Base-by-base conservation (phyloP, 768 basidiomycete species). In the Macrocybe gigantea region DNA sequence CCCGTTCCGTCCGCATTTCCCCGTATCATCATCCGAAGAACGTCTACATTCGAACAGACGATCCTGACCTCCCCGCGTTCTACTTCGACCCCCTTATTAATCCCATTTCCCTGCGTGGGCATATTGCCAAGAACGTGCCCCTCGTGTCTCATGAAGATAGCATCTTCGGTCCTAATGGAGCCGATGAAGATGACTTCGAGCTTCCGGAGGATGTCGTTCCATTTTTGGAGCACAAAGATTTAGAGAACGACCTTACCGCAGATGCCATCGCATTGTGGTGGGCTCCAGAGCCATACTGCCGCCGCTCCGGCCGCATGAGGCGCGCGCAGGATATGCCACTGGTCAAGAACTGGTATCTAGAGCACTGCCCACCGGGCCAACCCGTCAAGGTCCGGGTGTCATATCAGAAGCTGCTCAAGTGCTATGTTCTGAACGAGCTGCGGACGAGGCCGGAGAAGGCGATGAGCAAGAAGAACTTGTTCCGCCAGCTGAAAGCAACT, bases 1-100 rank as follows among this genome's bases (percentile, higher is more conserved):
- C 96, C 40, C 89, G 95, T 32, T 91, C 93, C 22, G 93, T 99
- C 47, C 87, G 80, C 46, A 85, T 99, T 46, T 88, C 90, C 13
- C 80, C 86, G 8, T 98, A 98, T 64, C 96, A 99, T 62, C 74
- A 74, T 29, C 90, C 93, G 22, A 97, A 98, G 75, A 97, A 91
- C 63, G 93, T 99, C 45, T 99, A 98, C 69, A 97, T 99, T 65
- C 91, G 94, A 50, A 97, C 94, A 33, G 96, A 99, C 52, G 94
- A 99, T 60, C 96, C 96, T n/a, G 95, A 99, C 70, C 78, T 99
- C 13, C 95, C 95, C 9, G 93, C 96, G 0, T 99, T 98, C 72
- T 98, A 98, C 70, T 99, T 96, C 61, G 96, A 98, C 65, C 94
- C 95, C 2, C 81, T 98, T 56, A 96, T 99, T 67, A 97, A 99